phyloP scores from a whole-genome alignment of 2,329 filamentous ascomycete genomes.

The Stemphylium beticola region DNA sequence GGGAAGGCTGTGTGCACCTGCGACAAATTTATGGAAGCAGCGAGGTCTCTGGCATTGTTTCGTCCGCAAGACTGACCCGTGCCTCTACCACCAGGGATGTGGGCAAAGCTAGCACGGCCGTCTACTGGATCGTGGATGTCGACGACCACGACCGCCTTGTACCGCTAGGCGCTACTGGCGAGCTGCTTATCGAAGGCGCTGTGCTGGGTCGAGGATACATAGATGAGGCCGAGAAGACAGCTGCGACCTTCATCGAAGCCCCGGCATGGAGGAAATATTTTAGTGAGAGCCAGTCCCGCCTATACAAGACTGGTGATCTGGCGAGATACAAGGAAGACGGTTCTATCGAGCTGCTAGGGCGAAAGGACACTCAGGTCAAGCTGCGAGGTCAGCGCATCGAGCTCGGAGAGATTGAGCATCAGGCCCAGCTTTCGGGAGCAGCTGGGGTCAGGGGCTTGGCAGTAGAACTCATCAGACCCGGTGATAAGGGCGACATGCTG shows the following conservation, averaged over 20 bases:
- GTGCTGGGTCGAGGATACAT: conserved; percentile 40
- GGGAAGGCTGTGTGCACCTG: neutral
- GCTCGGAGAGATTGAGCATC: conserved; percentile 28
- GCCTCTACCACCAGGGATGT: neutral
- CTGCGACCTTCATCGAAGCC: conserved; percentile 15
- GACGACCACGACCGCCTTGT: conserved; percentile 15
- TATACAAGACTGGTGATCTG: neutral
- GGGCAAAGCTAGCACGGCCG: neutral
- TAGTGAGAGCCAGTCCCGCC: neutral
- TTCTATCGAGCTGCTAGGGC: neutral
- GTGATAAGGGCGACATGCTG: neutral
- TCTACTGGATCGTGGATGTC: conserved; percentile 19
- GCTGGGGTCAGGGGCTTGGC: no score
- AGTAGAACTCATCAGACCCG: no score
- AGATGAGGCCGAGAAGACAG: conserved; percentile 18
- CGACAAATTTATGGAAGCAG: neutral
- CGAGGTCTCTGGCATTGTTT: neutral
- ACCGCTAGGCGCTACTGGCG: conserved; percentile 35
- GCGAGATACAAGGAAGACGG: neutral
- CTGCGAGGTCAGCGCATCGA: conserved; percentile 26
- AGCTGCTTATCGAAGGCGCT: conserved; percentile 63
- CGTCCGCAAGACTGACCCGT: neutral
- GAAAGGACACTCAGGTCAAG: conserved; percentile 20
- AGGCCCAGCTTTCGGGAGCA: neutral
- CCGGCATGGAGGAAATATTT: conserved; percentile 19